Base-by-base conservation (phyloP, 2,329 filamentous ascomycete genomes). In the Amylocarpus encephaloides region DNA sequence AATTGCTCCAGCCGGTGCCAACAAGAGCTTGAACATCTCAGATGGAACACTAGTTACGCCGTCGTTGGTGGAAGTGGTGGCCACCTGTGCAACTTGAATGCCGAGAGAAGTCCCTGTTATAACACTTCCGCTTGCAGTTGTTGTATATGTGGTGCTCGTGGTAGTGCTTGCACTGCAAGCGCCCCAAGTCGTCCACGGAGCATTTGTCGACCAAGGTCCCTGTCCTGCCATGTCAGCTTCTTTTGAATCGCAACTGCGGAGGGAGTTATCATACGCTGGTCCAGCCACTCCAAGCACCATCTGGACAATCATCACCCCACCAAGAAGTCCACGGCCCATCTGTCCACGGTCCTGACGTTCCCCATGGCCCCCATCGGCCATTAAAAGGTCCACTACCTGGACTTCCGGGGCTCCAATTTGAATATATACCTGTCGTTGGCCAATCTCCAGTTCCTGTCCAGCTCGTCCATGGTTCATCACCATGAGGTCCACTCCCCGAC, bases 121-220 rank as follows among this genome's bases (percentile, higher is more conserved):
- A 6, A 41, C 44, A 15, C 41, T 44, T 13, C 46, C 49, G 40
- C 49, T 35, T 5, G 22, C 16, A 10, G 42, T 51, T 1, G 52
- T 54, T 10, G 49, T 51, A 16, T 26, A 51, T 22, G 49, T 46
- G 9, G 26, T 48, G 13, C 36, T 50, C 1, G 51, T 32, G 6
- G 49, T 52, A 1, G 51, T 56, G 15, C 41, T 52, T 18, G 49
- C 50, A 9, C 46, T 48, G 29, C 54, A 56, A 1, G 43, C 46
- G 1, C 46, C 44, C 52, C 54, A 56, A 7, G 43, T 44, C 6
- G 49, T 54, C 54, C 54, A 56, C 7, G 54, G 48, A 5, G 51
- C 45, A 29, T 46, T 42, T 5, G 38, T 42, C 35, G 40, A 47
- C 54, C 54, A 54, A 15, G 40, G 29, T 26, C 52, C 52, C 32